phyloP scores from a whole-genome alignment of 345 rosid species.

The Conringia planisiliqua region DNA sequence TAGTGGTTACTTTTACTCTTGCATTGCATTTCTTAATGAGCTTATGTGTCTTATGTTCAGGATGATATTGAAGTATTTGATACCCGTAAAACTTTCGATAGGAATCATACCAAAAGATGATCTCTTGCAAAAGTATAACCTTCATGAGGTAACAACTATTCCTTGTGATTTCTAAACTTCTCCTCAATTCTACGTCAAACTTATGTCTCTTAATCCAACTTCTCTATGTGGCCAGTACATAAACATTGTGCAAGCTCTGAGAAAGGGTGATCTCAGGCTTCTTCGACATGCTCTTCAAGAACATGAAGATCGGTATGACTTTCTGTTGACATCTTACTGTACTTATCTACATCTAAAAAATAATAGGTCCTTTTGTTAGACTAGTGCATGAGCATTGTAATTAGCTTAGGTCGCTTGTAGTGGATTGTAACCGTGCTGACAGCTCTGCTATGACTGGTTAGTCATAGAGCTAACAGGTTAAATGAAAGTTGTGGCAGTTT shows the following conservation, averaged over 20 bases:
- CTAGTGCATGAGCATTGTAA: neutral
- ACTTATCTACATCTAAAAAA: neutral
- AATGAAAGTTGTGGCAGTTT: neutral
- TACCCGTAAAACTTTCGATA: slow-evolving; percentile 91
- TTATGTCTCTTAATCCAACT: neutral
- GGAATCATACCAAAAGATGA: slow-evolving; percentile 69
- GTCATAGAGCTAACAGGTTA: neutral
- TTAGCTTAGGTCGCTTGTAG: slow-evolving; percentile 9
- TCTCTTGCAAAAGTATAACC: slow-evolving; percentile 64
- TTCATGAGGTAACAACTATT: slow-evolving; percentile 61
- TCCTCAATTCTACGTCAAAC: neutral
- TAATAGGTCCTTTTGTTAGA: slow-evolving; percentile 3
- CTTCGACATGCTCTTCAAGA: slow-evolving; percentile 84
- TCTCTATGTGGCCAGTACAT: slow-evolving; percentile 54
- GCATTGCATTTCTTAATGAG: neutral
- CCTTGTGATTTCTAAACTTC: neutral
- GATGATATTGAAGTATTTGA: slow-evolving; percentile 92
- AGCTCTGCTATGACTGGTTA: neutral
- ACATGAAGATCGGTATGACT: slow-evolving; percentile 72
- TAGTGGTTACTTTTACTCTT: neutral
- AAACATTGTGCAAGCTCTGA: slow-evolving; percentile 64
- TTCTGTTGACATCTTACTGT: slow-evolving; percentile 2
- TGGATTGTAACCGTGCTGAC: neutral
- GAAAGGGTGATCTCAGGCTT: slow-evolving; percentile 84
- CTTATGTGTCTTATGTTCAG: slow-evolving; percentile 36